phyloP scores from a whole-genome alignment of 768 basidiomycete genomes.

The Termitomyces sp. region DNA sequence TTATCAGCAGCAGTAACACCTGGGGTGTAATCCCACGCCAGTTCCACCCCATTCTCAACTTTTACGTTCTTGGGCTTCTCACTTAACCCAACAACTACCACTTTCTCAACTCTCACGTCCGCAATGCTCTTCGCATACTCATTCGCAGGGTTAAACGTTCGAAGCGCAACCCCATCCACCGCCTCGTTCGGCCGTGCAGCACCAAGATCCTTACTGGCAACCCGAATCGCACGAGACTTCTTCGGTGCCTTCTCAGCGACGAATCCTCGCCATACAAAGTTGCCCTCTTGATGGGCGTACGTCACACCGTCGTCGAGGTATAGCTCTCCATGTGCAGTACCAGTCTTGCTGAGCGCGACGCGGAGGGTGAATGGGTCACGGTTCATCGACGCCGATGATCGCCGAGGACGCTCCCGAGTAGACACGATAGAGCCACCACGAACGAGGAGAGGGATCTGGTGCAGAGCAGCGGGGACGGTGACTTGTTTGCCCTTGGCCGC shows the following conservation, averaged over 20 bases:
- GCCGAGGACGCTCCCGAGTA: constrained; percentile 82
- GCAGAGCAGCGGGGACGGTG: constrained; percentile 75
- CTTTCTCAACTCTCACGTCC: constrained; percentile 75
- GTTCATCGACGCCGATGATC: constrained; percentile 85
- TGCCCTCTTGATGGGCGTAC: constrained; percentile 69
- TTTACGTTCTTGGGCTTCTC: constrained; percentile 60
- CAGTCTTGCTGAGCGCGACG: constrained; percentile 64
- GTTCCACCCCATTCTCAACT: constrained; percentile 40
- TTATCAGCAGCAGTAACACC: constrained; percentile 55
- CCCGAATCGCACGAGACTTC: constrained; percentile 35
- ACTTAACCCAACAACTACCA: constrained; percentile 74
- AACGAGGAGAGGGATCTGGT: constrained; percentile 79
- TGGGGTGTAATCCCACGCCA: constrained; percentile 66
- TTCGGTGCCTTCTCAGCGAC: constrained; percentile 44
- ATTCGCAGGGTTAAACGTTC: constrained; percentile 54
- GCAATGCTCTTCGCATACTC: constrained; percentile 62
- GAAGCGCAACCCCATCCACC: constrained; percentile 47
- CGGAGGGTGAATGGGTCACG: constrained; percentile 90
- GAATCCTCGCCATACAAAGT: constrained; percentile 83
- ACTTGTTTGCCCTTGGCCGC: constrained; percentile 60
- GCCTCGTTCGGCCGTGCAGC: constrained; percentile 37
- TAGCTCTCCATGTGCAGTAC: constrained; percentile 72
- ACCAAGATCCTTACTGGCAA: constrained; percentile 57
- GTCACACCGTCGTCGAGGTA: constrained; percentile 95
- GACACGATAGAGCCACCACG: constrained; percentile 90